These are phyloP conservation scores for Ustilago nuda DNA, from an alignment of 1,284 basidiomycete genomes.

Conservation along the genomic window DNA sequence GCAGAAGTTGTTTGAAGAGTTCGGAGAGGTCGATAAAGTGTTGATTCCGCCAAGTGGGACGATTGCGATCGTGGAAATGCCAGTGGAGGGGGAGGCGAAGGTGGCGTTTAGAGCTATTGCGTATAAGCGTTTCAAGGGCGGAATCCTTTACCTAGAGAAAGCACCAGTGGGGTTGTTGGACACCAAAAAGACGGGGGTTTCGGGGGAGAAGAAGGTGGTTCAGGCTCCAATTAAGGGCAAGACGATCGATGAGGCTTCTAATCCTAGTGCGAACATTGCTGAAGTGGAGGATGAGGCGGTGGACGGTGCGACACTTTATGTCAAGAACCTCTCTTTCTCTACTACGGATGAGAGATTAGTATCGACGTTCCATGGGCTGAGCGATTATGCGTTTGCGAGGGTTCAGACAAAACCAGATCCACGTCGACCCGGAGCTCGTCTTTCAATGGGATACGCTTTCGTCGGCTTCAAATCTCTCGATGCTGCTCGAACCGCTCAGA, in stretches of 20 bases:
- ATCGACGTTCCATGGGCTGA: slow-evolving; percentile 80
- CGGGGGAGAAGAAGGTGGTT: slow-evolving; percentile 40
- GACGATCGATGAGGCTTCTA: slow-evolving; percentile 24
- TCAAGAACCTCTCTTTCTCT: slow-evolving; percentile 92
- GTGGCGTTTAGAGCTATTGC: slow-evolving; percentile 81
- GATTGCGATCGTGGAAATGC: slow-evolving; percentile 91
- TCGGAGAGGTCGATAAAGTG: slow-evolving; percentile 81
- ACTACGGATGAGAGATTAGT: slow-evolving; percentile 83
- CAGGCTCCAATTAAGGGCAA: slow-evolving; percentile 52
- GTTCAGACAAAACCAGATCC: slow-evolving; percentile 92
- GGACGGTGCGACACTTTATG: slow-evolving; percentile 85
- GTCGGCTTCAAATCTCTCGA: slow-evolving; percentile 86
- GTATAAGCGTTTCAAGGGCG: slow-evolving; percentile 88
- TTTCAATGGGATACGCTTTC: slow-evolving; percentile 97
- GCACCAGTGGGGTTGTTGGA: slow-evolving; percentile 78
- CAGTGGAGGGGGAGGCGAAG: slow-evolving; percentile 71
- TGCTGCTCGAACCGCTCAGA: slow-evolving; percentile 80
- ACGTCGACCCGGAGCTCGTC: slow-evolving; percentile 47
- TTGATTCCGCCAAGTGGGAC: slow-evolving; percentile 93
- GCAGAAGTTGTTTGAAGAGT: slow-evolving; percentile 80
- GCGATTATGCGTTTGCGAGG: slow-evolving; percentile 86
- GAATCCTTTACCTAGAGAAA: slow-evolving; percentile 91
- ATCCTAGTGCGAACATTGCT: slow-evolving; percentile 10
- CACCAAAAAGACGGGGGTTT: slow-evolving; percentile 9
- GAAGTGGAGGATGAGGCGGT: slow-evolving; percentile 70